phyloP scores from a whole-genome alignment of 2,329 filamentous ascomycete species.

The Cytospora mali region DNA sequence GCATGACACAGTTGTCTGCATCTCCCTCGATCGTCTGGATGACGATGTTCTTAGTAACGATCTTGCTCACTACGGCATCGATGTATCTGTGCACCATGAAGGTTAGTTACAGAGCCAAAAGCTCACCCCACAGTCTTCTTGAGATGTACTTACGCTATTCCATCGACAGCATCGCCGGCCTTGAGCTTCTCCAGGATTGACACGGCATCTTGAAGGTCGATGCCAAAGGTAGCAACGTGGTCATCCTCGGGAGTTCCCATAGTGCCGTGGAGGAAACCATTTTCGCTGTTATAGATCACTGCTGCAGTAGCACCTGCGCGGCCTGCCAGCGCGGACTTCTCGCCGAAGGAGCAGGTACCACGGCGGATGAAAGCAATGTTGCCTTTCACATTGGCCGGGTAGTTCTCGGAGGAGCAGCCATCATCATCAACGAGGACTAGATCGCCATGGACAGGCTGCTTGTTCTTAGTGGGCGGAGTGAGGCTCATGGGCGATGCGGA shows the following conservation, averaged over 20 bases:
- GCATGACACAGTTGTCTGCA: slow-evolving; percentile 65
- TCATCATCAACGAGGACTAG: slow-evolving; percentile 63
- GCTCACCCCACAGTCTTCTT: background rate
- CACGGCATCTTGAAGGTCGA: slow-evolving; percentile 62
- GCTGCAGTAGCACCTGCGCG: slow-evolving; percentile 70
- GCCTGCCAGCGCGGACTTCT: slow-evolving; percentile 70
- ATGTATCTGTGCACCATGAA: slow-evolving; percentile 46
- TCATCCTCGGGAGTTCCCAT: slow-evolving; percentile 62
- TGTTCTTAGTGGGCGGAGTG: slow-evolving; percentile 65
- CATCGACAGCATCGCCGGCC: slow-evolving; percentile 51
- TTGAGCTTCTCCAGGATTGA: slow-evolving; percentile 58
- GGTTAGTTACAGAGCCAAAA: background rate
- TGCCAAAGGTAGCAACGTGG: slow-evolving; percentile 69
- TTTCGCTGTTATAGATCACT: slow-evolving; percentile 74
- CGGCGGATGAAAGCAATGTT: slow-evolving; percentile 72
- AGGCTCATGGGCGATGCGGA: slow-evolving; percentile 62
- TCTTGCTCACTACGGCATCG: slow-evolving; percentile 56
- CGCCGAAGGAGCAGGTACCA: slow-evolving; percentile 70
- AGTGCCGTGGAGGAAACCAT: slow-evolving; percentile 66
- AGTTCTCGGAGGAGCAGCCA: slow-evolving; percentile 68
- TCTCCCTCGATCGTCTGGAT: slow-evolving; percentile 64
- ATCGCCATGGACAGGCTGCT: slow-evolving; percentile 60
- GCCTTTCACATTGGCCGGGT: slow-evolving; percentile 58
- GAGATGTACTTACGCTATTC: slow-evolving; percentile 45
- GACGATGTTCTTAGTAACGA: slow-evolving; percentile 62